Base-by-base conservation (phyloP, 805 yeast species). In the Suhomyces faveliae region DNA sequence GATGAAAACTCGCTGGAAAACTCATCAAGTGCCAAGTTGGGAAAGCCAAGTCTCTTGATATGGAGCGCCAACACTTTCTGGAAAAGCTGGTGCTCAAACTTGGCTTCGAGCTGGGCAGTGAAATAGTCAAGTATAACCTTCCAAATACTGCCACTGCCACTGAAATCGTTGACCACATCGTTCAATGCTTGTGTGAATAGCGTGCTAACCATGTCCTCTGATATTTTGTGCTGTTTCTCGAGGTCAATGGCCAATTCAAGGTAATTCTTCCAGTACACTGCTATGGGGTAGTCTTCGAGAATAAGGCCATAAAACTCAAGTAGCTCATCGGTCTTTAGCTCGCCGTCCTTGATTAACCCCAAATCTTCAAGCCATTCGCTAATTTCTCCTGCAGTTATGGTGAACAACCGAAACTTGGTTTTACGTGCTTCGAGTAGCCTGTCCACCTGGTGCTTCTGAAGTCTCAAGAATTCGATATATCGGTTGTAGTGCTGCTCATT, bases 21-120 rank as follows among this genome's bases (percentile, higher is more conserved):
- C 0, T 68, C 66, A 3, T 74, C 76, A 6, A 78, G 46, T 2
- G 60, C 53, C 1, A 55, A 47, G 57, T 78, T 82, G 0, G 83
- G 83, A 8, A 56, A 51, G 1, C 53, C 35, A 4, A 81, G 55
- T 35, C 78, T 58, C 22, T 62, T 53, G 4, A 65, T 43, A 56
- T 67, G 62, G 4, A 66, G 41, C 6, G 48, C 50, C 35, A 61
- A 56, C 4, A 64, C 30, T 13, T 40, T 41, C 12, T 59, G 59
- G 30, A 63, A 51, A n/a, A 53, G 46, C 12, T 1, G 23, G n/a
- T 21, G 27, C 20, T 20, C 27, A 19, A 11, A 19, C 6, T 35
- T 51, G n/a, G 51, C 53, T 19, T 60, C 23, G 19, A 45, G 37
- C 17, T 25, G 25, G 3, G 24, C 37, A 1, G 9, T 23, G 10